These are phyloP conservation scores for Cadophora luteo-olivacea DNA, from an alignment of 2,329 filamentous ascomycete species.

Conservation along the genomic window DNA sequence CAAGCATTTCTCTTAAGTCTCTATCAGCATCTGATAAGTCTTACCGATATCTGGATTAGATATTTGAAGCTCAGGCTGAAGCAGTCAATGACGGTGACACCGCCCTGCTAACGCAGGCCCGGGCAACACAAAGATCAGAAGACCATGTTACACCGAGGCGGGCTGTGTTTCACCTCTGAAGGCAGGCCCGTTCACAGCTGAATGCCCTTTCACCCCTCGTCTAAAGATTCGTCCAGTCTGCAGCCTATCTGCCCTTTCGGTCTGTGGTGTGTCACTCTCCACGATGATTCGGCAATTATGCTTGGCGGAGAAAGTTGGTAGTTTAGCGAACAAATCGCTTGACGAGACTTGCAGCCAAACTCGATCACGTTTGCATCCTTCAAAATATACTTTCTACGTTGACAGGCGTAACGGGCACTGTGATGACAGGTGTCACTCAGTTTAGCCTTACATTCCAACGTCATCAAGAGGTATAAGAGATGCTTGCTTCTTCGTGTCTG, in stretches of 20 bases:
- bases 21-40: not conserved
- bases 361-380: constrained; percentile 2
- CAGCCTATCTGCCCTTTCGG: not conserved
- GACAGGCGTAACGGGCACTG: not conserved
- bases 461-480: not conserved
- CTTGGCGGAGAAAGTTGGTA: not conserved
- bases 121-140: constrained; percentile 4
- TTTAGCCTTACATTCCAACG: not conserved
- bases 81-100: not conserved
- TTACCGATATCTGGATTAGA: not conserved
- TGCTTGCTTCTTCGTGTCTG: not conserved
- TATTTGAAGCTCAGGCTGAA: not conserved
- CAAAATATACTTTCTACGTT: constrained; percentile 8
- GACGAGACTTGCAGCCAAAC: not conserved
- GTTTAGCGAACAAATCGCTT: constrained; percentile 6
- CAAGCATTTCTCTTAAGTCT: too few relatives aligned
- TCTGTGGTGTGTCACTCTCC: not conserved
- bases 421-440: not conserved
- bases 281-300: not conserved
- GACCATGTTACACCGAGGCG: not conserved
- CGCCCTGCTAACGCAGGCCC: not conserved
- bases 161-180: not conserved
- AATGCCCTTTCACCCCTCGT: not conserved
- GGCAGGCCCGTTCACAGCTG: not conserved
- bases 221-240: not conserved